Evolutionary conservation across 75 land plant genomes (phyloP), one percentile per base, ranked within the genome.

Genomic region (Azolla pinnata): DNA sequence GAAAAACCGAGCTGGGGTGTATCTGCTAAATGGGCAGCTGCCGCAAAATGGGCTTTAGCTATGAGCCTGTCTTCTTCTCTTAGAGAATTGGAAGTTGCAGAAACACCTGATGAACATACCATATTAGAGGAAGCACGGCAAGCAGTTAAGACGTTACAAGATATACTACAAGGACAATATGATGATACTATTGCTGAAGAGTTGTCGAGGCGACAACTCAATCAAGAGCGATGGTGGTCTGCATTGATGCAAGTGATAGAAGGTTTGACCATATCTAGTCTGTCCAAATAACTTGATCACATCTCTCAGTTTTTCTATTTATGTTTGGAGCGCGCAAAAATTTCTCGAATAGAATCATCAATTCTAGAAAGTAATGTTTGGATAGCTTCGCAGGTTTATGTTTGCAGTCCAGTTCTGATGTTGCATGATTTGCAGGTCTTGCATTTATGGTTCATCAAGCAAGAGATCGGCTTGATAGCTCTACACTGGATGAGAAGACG

Each of bases 41-140:
- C 98, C 34, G 84, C 98, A 8, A 90, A 83, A 46, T 83, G 67
- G 80, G 96, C 98, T 1, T 77, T 93, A 59, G 77, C 89, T 71
- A 67, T 81, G 59, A 88, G 78, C 55, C 74, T 93, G 19, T 77
- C 78, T 26, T 79, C 84, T 10, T 83, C 96, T 7, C 82, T 83
- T 5, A 67, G 74, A 52, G 80, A 83, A 50, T 72, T 93, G 30
- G 60, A 62, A 0, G 56, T 76, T 31, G 50, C 78, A 20, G 78
- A 78, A 28, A 62, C 66, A 34, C 55, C 69, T 31, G 76, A 73
- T 54, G 81, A 77, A 29, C 55, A 72, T 40, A 83, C 70, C 59
- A 80, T 88, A 42, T 61, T 88, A 40, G 84, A 72, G 74, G 75
- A 74, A 66, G 76, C 90, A 27, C 79, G 74, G 63, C 80, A 88